Percentiles rank a stretch among this genome's conserved stretches.
These are phyloP conservation scores for Gleditsia sinensis DNA, from an alignment of 306 rosid species.

Conservation along the genomic window DNA sequence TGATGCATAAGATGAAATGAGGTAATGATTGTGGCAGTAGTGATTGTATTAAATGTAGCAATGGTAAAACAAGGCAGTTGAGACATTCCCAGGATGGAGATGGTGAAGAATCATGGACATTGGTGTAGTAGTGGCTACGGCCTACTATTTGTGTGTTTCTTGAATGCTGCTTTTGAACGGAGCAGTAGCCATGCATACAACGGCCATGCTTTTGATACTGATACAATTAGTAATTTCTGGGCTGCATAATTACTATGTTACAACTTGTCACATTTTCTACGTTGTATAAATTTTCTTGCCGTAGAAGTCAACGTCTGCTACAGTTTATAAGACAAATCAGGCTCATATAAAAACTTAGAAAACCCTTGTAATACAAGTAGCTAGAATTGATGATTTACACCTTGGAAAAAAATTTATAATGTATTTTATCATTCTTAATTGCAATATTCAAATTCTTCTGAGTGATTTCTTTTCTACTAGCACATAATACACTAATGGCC, in stretches of 20 bases:
- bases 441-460: background rate
- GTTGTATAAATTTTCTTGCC: background rate
- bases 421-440: background rate
- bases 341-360: background rate
- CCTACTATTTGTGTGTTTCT: background rate
- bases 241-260: background rate
- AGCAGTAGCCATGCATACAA: background rate
- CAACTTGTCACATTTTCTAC: background rate
- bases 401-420: background rate
- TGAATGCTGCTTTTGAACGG: background rate
- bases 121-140: background rate
- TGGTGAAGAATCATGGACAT: background rate
- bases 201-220: background rate
- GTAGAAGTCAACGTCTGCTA: background rate
- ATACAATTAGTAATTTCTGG: background rate
- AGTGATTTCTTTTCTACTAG: background rate
- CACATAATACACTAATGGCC: slow-evolving; percentile 17
- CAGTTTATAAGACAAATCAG: background rate
- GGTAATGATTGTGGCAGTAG: background rate
- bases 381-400: background rate
- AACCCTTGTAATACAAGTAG: background rate
- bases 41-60: background rate
- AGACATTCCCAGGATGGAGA: background rate
- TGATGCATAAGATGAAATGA: background rate
- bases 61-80: background rate